phyloP scores from a whole-genome alignment of 2,329 filamentous ascomycete species.

The Talaromyces verruculosus region DNA sequence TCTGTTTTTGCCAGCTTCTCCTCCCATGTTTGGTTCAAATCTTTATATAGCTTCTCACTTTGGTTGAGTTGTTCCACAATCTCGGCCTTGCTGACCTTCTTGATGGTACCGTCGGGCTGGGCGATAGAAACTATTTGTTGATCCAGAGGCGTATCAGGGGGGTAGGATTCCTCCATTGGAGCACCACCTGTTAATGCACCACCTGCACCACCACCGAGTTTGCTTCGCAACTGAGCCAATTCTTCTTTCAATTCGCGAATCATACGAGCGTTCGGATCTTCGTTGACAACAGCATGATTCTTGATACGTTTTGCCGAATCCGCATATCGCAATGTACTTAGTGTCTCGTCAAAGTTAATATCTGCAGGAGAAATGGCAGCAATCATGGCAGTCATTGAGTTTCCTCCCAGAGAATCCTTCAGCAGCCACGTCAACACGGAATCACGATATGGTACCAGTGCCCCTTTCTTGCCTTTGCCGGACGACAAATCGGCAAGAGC shows the following conservation, averaged over 20 bases:
- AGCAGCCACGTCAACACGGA: slow-evolving; percentile 94
- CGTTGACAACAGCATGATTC: slow-evolving; percentile 99
- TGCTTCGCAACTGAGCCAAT: slow-evolving; percentile 77
- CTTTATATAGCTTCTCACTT: slow-evolving; percentile 91
- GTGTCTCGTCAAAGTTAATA: slow-evolving; percentile 97
- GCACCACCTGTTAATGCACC: slow-evolving; percentile 49
- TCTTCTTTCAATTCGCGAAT: slow-evolving; percentile 98
- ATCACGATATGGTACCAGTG: slow-evolving; percentile 92
- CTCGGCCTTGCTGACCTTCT: slow-evolving; percentile 96
- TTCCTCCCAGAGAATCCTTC: slow-evolving; percentile 95
- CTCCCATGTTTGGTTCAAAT: slow-evolving; percentile 98
- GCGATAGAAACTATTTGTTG: slow-evolving; percentile 96
- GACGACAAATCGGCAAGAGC: slow-evolving; percentile 87
- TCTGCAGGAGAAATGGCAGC: slow-evolving; percentile 96
- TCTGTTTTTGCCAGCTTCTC: slow-evolving; percentile 94
- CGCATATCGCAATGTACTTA: slow-evolving; percentile 92
- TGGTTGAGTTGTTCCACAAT: slow-evolving; percentile 95
- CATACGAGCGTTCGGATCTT: slow-evolving; percentile 98
- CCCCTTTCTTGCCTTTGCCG: slow-evolving; percentile 71
- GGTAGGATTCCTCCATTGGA: slow-evolving; percentile 78
- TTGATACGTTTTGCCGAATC: slow-evolving; percentile 99
- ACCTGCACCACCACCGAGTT: slow-evolving; percentile 62
- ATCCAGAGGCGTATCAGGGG: slow-evolving; percentile 86
- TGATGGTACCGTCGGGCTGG: slow-evolving; percentile 76
- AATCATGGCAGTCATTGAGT: slow-evolving; percentile 99